phyloP scores from a whole-genome alignment of 2,329 filamentous ascomycete species.

The Dactylellina leptospora region DNA sequence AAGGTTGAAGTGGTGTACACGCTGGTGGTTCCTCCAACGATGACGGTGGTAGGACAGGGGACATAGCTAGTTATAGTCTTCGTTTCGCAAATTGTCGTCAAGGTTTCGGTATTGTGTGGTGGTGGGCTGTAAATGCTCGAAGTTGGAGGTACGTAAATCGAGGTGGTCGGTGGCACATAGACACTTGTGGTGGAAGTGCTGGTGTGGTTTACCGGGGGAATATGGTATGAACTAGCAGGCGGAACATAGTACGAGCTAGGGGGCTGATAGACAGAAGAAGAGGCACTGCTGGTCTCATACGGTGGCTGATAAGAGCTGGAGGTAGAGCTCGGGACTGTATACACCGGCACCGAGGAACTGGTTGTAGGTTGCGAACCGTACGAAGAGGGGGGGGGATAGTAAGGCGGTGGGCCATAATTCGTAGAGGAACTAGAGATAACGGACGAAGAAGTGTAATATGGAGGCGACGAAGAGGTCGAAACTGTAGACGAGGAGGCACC shows the following conservation, averaged over 20 bases:
- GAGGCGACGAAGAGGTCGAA: neutral
- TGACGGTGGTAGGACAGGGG: conserved; percentile 48
- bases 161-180: conserved; percentile 25
- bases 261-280: neutral
- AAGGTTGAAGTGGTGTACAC: conserved; percentile 55
- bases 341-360: too few species aligned
- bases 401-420: neutral
- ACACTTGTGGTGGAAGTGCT: conserved; percentile 3
- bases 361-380: too few species aligned
- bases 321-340: too few species aligned
- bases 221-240: conserved; percentile 37
- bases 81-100: conserved; percentile 52
- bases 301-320: too few species aligned
- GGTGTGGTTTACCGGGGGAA: conserved; percentile 26
- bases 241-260: too few species aligned
- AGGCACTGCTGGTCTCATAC: too few species aligned
- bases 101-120: conserved; percentile 56
- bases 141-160: conserved; percentile 22
- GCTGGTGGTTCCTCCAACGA: conserved; percentile 52
- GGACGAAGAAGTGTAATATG: neutral
- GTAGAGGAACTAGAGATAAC: neutral
- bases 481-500: neutral
- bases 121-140: conserved; percentile 57
- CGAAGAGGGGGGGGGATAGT: neutral
- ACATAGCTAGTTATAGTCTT: conserved; percentile 31